Conservation (phyloP, 1,284 basidiomycete genomes). For the Puccinia horiana region DNA sequence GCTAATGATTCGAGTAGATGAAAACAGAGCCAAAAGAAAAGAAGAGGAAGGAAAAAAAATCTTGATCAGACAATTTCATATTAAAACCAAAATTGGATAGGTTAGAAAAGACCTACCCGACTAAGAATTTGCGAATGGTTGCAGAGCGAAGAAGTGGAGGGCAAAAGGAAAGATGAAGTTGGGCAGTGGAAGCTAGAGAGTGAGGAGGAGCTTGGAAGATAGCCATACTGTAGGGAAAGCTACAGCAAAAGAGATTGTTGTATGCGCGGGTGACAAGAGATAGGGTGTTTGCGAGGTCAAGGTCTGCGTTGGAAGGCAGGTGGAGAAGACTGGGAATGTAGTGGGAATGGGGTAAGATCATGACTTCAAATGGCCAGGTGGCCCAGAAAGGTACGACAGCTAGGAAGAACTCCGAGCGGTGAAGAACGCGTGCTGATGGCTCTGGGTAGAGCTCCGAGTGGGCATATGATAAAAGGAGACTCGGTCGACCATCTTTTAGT, state of each 20-base stretch:
- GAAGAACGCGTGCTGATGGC: conserved; percentile 67
- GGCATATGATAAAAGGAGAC: conserved; percentile 82
- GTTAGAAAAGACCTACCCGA: conserved; percentile 68
- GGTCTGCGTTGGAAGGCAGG: conserved; percentile 67
- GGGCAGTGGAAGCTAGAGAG: conserved; percentile 62
- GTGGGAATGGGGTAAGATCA: conserved; percentile 74
- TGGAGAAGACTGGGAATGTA: conserved; percentile 73
- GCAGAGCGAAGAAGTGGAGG: conserved; percentile 83
- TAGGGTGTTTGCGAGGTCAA: conserved; percentile 69
- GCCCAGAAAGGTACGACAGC: conserved; percentile 96
- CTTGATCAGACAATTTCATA: neutral
- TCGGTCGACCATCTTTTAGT: conserved; percentile 68
- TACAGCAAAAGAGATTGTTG: conserved; percentile 73
- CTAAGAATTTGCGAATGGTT: conserved; percentile 83
- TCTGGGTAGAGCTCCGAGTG: conserved; percentile 68
- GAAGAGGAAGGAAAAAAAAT: too few relatives aligned
- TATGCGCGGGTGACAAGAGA: conserved; percentile 72
- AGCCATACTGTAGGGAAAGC: conserved; percentile 97
- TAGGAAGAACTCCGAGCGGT: conserved; percentile 74
- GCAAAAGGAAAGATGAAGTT: conserved; percentile 85
- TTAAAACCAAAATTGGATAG: conserved; percentile 3
- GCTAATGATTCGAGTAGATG: conserved; percentile 59
- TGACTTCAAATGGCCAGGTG: conserved; percentile 87
- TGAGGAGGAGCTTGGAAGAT: conserved; percentile 75
- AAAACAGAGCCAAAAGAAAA: neutral